Evolutionary conservation across 1,284 basidiomycete genomes (phyloP).

Genomic region (Ganoderma lingzhi): DNA sequence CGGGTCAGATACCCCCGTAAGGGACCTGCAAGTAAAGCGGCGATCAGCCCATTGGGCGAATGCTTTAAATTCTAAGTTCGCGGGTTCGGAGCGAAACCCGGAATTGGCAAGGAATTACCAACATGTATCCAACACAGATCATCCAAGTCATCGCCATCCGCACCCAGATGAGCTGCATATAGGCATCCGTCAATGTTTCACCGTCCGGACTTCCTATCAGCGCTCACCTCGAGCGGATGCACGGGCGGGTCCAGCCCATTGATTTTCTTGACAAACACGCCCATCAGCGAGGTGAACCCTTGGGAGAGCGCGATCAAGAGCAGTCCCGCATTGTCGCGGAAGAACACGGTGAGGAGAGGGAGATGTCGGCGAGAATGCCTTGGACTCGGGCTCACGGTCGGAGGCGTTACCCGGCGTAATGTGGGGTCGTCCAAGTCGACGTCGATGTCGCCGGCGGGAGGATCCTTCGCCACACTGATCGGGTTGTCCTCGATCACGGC

Average conservation of each 20-base stretch:
- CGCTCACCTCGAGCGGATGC: constrained; percentile 60
- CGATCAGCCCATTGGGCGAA: neutral
- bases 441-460: neutral
- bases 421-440: neutral
- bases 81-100: neutral
- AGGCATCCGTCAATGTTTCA: neutral
- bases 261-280: constrained; percentile 67
- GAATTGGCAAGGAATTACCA: constrained; percentile 1
- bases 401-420: neutral
- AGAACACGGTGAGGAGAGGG: constrained; percentile 2
- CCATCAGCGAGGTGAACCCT: constrained; percentile 69
- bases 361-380: neutral
- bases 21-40: constrained; percentile 46
- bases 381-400: neutral
- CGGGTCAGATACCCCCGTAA: constrained; percentile 66
- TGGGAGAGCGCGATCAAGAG: constrained; percentile 67
- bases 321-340: constrained; percentile 63
- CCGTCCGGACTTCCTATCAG: neutral
- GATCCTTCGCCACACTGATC: neutral
- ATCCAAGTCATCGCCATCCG: constrained; percentile 62
- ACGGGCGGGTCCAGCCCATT: constrained; percentile 66
- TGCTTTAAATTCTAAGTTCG: neutral
- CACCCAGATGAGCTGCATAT: constrained; percentile 51
- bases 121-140: constrained; percentile 55
- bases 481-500: neutral